These are phyloP conservation scores for slime mould (Dictyostelium discoideum) DNA, from an alignment of 78 protist species.

Conservation along the genomic window DNA sequence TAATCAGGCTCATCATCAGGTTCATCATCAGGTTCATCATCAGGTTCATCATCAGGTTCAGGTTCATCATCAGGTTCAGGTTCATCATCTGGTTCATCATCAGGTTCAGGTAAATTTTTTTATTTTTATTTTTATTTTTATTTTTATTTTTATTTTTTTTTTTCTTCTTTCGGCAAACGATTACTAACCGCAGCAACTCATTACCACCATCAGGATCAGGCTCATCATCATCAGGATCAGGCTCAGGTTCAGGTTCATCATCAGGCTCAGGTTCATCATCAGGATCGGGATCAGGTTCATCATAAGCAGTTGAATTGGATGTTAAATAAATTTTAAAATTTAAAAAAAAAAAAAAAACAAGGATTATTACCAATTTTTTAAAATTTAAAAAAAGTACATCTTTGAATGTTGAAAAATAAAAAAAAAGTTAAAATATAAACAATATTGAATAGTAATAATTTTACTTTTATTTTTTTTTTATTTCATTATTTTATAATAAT, in stretches of 20 bases:
- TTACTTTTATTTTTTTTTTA: no score
- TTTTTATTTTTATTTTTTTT: no score
- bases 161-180: no score
- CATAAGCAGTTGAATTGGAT: neutral
- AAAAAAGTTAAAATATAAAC: neutral
- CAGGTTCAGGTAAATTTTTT: neutral
- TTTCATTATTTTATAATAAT: no score
- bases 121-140: no score
- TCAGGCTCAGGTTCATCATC: neutral
- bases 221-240: neutral
- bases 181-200: neutral
- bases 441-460: no score
- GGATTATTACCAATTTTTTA: neutral
- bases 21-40: neutral
- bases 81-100: neutral
- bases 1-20: neutral
- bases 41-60: neutral
- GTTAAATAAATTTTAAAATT: neutral
- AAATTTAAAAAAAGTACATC: neutral
- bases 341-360: neutral
- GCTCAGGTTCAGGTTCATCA: neutral
- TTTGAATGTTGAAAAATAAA: neutral
- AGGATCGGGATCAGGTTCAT: neutral
- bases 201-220: neutral
- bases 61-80: neutral